A percentile compares a stretch with the other conserved stretches of the same genome.
phyloP scores from a whole-genome alignment of 768 basidiomycete genomes.

The Sarcomyxa edulis region DNA sequence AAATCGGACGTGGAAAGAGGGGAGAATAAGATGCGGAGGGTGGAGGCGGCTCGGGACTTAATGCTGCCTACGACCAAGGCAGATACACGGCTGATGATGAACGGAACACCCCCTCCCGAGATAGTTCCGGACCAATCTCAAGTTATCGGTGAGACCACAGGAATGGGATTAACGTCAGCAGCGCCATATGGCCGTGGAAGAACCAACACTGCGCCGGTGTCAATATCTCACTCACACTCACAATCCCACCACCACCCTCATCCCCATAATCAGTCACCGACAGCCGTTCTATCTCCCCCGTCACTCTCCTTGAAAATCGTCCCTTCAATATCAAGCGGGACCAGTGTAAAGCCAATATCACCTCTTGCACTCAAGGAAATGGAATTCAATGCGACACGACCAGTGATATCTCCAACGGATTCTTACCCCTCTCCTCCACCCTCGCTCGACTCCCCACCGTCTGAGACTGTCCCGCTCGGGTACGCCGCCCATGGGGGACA shows the following conservation, averaged over 20 bases:
- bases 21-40: slow-evolving; percentile 79
- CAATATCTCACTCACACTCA: not conserved
- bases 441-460: slow-evolving; percentile 36
- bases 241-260: not conserved
- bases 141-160: slow-evolving; percentile 24
- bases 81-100: slow-evolving; percentile 49
- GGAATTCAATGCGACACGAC: not conserved
- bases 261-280: not conserved
- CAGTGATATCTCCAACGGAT: slow-evolving; percentile 11
- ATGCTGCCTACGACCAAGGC: slow-evolving; percentile 63
- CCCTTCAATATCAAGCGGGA: slow-evolving; percentile 4
- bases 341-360: too few relatives aligned
- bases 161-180: slow-evolving; percentile 28
- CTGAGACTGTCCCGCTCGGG: slow-evolving; percentile 12
- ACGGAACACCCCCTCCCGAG: slow-evolving; percentile 31
- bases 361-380: slow-evolving; percentile 6
- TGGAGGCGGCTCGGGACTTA: slow-evolving; percentile 66
- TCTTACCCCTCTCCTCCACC: slow-evolving; percentile 45
- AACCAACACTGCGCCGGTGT: slow-evolving; percentile 20
- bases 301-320: slow-evolving; percentile 13
- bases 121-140: slow-evolving; percentile 14
- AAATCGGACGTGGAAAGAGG: slow-evolving; percentile 91
- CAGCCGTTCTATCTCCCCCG: not conserved
- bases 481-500: too few relatives aligned
- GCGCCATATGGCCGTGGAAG: slow-evolving; percentile 30